Evolutionary conservation across 176 grass and related monocot genomes (phyloP), one percentile per base, ranked within the genome.

Genomic region (Musa schizocarpa): DNA sequence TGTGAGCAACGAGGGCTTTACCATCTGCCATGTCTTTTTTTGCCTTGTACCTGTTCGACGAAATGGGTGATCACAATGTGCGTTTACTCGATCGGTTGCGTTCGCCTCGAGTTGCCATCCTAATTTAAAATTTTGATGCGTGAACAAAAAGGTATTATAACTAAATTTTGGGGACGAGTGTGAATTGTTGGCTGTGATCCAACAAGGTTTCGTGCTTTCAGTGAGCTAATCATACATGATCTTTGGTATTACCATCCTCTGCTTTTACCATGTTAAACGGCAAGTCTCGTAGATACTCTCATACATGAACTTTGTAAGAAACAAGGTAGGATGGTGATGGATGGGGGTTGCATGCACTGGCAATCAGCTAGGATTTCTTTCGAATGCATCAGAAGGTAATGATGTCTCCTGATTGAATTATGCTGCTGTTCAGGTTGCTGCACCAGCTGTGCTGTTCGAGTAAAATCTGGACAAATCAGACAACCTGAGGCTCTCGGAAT

Each of bases 401-500:
- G 19, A 27, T 27, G 26, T 1, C 13, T 24, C 50, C 12, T 16
- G 9, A 67, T 13, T 11, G 16, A 1, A 50, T 82, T 82, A 24
- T 75, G 57, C 3, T 78, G 34, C 34, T 2, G 71, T 63, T 52
- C 65, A 92, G 90, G 90, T 82, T 92, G 90, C 68, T 92, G 90
- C 14, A 92, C 90, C 13, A 92, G 86, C 76, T 92, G 90, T 2
- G 90, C 90, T 11, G 90, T 92, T 68, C 82, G 90, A 78, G 81
- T 92, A 69, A 92, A 87, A 87, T 92, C 90, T 49, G 90, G 90
- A n/a, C 82, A 92, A 63, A 92, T 92, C 56, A 89, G 77, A 65
- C 90, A 92, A 71, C 90, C 90, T 22, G 86, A 89, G 81, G 90
- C 90, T 27, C 90, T 92, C 81, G 90, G 90, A 63, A 92, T 92